phyloP scores from a whole-genome alignment of 1,284 basidiomycete species.

The Hemileia vastatrix region DNA sequence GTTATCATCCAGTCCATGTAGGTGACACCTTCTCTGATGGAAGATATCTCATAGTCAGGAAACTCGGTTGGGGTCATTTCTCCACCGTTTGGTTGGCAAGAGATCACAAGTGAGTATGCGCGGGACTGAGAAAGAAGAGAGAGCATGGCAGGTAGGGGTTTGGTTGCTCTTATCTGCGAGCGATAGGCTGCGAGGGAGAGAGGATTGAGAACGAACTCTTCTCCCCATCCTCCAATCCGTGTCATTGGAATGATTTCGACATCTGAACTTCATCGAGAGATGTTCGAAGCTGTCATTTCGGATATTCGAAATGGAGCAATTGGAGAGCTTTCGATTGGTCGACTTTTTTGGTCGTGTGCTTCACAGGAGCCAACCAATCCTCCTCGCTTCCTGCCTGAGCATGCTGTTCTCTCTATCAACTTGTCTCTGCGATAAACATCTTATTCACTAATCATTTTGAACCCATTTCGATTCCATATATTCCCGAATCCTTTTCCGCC shows the following conservation, averaged over 20 bases:
- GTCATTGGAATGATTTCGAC: neutral
- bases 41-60: constrained; percentile 81
- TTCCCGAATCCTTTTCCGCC: neutral
- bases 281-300: too few species aligned
- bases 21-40: constrained; percentile 83
- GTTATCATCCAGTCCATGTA: constrained; percentile 86
- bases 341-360: neutral
- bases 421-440: constrained; percentile 25
- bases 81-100: constrained; percentile 47
- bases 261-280: too few species aligned
- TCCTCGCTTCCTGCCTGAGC: neutral
- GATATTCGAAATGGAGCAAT: neutral
- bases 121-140: neutral
- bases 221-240: constrained; percentile 8
- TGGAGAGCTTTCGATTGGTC: constrained; percentile 4
- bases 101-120: constrained; percentile 31
- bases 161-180: neutral
- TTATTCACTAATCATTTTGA: constrained; percentile 19
- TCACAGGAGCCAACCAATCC: neutral
- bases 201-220: neutral
- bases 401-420: neutral
- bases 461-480: constrained; percentile 23
- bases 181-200: neutral
- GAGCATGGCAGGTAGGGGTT: neutral
- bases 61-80: constrained; percentile 98